Base-by-base conservation (phyloP, 495 filamentous ascomycete genomes). In the Aspergillus sparsus region DNA sequence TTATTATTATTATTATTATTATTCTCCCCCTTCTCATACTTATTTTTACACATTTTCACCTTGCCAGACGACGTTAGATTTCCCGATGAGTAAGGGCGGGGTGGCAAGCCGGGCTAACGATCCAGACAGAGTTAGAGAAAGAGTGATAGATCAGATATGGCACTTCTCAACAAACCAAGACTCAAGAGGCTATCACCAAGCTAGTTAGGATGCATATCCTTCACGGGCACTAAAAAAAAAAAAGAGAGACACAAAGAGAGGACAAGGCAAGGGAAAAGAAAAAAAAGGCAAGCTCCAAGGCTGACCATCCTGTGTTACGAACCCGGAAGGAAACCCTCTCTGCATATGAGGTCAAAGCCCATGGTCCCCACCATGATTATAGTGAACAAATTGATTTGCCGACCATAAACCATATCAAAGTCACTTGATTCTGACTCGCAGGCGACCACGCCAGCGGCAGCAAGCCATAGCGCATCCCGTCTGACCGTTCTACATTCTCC, bases 381-480 rank as follows among this genome's bases (percentile, higher is more conserved):
- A 37, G 15, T 45, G 44, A 56, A 56, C 62, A 49, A 61, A 58
- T 64, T 46, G 50, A 64, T 57, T 49, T 57, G 55, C 47, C 50
- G 31, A 42, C 56, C 44, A 46, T 47, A 49, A 58, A 55, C 53
- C 56, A 54, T 34, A 52, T 55, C 52, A 33, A 42, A 27, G 55
- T 58, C 47, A 42, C 12, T 44, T 46, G 39, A 44, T 55, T 60
- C 55, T 69, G 66, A 66, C 63, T 66, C 60, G 67, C 62, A 66
- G 62, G 52, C 47, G 18, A 55, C 57, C 61, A 63, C 56, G 64
- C 59, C 58, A 55, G 58, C 59, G 61, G 46, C 62, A 47, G 59
- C 62, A 65, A 35, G 65, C 59, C 58, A 67, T 62, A 37, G 18
- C 45, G 46, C 36, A 53, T 34, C 11, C 35, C 36, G 39, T 58